phyloP scores from a whole-genome alignment of 805 yeast species.

The Metschnikowia shivogae region DNA sequence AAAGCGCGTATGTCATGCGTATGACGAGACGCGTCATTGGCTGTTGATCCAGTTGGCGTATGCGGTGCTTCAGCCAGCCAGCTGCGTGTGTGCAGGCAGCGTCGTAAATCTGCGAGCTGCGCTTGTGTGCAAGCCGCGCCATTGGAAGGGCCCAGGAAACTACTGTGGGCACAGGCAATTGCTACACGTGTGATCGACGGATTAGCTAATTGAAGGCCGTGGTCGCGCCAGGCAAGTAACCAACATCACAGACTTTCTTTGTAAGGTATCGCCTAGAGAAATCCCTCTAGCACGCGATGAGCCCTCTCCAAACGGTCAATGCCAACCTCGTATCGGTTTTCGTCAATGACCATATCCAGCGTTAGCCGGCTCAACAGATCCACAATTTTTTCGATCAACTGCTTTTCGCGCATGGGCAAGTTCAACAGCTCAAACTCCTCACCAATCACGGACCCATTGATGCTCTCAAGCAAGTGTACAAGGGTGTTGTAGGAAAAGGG shows the following conservation, averaged over 20 bases:
- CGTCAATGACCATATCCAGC: conserved; percentile 86
- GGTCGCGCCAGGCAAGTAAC: no score
- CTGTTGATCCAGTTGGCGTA: neutral
- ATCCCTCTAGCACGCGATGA: conserved; percentile 83
- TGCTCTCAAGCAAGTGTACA: conserved; percentile 50
- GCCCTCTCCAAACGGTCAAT: conserved; percentile 77
- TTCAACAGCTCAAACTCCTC: conserved; percentile 72
- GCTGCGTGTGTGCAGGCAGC: neutral
- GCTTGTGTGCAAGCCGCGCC: neutral
- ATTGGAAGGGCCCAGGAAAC: neutral
- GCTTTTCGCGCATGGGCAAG: conserved; percentile 71
- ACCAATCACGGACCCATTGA: conserved; percentile 59
- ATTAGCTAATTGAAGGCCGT: neutral
- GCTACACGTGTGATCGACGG: no score
- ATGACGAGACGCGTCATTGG: neutral
- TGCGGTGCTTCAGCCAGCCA: conserved; percentile 3
- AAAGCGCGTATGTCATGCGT: neutral
- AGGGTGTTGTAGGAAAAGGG: conserved; percentile 44
- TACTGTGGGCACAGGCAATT: neutral
- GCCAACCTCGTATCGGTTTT: conserved; percentile 75
- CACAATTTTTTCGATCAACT: conserved; percentile 76
- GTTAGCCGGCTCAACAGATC: conserved; percentile 82
- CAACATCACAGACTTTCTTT: neutral
- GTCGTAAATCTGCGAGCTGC: neutral
- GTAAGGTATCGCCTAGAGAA: conserved; percentile 24